phyloP scores from a whole-genome alignment of 306 rosid genomes.

The Medicago lupulina region DNA sequence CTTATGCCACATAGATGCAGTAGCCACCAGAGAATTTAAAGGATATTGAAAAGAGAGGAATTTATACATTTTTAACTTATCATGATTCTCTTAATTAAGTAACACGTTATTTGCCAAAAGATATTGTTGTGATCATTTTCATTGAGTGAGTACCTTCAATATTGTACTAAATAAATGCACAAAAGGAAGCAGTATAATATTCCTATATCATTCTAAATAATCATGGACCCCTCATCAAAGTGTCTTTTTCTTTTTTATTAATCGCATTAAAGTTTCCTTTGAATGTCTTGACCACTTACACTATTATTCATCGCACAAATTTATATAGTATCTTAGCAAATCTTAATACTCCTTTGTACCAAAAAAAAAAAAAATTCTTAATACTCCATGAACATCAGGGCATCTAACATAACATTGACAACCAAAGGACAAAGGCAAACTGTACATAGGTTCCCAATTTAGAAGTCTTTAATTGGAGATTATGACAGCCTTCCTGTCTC shows the following conservation, averaged over 20 bases:
- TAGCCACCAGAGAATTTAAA: too few species aligned
- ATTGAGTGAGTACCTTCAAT: background rate
- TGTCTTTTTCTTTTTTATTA: background rate
- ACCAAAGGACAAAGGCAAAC: background rate
- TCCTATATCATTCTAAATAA: conserved; percentile 16
- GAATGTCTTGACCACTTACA: conserved; percentile 32
- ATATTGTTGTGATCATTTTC: background rate
- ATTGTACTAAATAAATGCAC: background rate
- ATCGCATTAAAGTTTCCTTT: conserved; percentile 24
- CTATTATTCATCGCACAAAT: conserved; percentile 28
- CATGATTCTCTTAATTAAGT: background rate
- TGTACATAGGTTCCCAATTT: background rate
- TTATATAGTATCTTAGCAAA: conserved; percentile 6
- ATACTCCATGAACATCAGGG: background rate
- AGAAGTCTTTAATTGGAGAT: conserved; percentile 10
- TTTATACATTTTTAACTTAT: too few species aligned
- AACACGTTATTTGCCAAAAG: background rate
- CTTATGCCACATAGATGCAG: too few species aligned
- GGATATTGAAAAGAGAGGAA: too few species aligned
- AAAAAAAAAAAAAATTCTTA: too few species aligned
- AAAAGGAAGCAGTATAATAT: conserved; percentile 8
- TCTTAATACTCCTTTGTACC: background rate
- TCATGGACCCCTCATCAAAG: conserved; percentile 17
- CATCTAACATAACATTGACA: conserved; percentile 9
- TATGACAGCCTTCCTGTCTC: background rate